Base-by-base conservation (phyloP, 202 grass and related monocot species). In the Thinopyrum obtusiflorum region DNA sequence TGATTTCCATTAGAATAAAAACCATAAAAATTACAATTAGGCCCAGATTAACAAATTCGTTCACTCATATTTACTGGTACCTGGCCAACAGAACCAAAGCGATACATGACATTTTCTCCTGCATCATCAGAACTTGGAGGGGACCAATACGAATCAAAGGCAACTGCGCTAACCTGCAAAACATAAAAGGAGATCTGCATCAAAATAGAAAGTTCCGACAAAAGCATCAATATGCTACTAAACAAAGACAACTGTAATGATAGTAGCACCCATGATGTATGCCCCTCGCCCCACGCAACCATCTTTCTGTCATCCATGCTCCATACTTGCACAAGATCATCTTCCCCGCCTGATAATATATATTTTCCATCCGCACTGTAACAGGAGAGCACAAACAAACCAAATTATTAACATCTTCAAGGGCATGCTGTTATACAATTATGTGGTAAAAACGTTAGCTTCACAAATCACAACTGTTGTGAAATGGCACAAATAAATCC, bases 251-350 rank as follows among this genome's bases (percentile, higher is more conserved):
- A 70, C 27, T 72, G 28, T 80, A 61, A 88, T 40, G 8, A 89
- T 83, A 85, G 73, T 42, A 77, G 92, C 86, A 96, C 97, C 97
- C 97, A 98, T 86, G 96, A 98, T 85, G 89, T 98, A 94, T 98
- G 96, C 47, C 93, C 96, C 80, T 98, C 96, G 7, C 96, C 96
- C 96, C 91, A 95, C 7, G 93, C 93, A 61, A 98, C 93, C 68
- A 95, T 95, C 92, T 95, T 98, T 73, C 85, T 87, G 11, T 98
- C 89, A 79, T 95, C 93, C 88, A 92, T 91, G 84, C 96, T 98
- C 93, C 96, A 98, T 86, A 98, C 88, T 94, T 98, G 93, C 49
- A 98, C 93, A 83, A 98, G 90, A 90, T 98, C 93, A 86, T 98
- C 91, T 92, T 98, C 93, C 79, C 96, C 93, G 12, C 93, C 93